These are phyloP conservation scores for Climacium dendroides DNA, from an alignment of 225 moss, liverwort and hornwort species.

Conservation along the genomic window DNA sequence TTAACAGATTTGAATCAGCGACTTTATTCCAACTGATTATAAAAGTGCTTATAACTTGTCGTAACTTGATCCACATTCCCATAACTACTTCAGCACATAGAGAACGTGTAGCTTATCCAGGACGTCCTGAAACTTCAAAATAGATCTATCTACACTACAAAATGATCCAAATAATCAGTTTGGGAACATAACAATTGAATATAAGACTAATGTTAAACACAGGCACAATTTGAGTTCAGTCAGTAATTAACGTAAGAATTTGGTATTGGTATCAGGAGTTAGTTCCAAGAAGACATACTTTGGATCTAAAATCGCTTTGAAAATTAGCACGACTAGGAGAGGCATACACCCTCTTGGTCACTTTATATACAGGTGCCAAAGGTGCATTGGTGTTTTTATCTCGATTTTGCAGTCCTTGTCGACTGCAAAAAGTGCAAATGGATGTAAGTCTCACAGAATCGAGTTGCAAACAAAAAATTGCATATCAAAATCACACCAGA, in stretches of 20 bases:
- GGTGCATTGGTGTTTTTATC: constrained; percentile 35
- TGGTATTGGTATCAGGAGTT: neutral
- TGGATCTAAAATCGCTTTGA: constrained; percentile 66
- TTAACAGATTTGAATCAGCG: neutral
- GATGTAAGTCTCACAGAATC: neutral
- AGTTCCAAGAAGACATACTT: constrained; percentile 26
- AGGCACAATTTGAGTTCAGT: neutral
- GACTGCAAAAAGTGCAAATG: constrained; percentile 30
- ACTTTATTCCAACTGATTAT: neutral
- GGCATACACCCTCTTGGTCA: constrained; percentile 93
- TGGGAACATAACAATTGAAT: neutral
- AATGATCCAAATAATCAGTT: neutral
- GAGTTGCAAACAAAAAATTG: neutral
- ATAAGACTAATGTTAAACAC: neutral
- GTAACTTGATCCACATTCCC: neutral
- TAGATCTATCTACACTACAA: neutral
- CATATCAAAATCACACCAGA: neutral
- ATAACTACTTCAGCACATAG: neutral
- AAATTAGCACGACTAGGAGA: constrained; percentile 90
- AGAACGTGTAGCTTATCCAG: neutral
- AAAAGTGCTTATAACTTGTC: neutral
- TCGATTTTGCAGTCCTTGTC: constrained; percentile 63
- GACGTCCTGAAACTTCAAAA: neutral
- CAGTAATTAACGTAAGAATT: neutral
- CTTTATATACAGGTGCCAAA: constrained; percentile 72